Evolutionary conservation across 352 stramenopile species (phyloP), one percentile per base, ranked within the genome.

Genomic region (Halophytophthora batemanensis): DNA sequence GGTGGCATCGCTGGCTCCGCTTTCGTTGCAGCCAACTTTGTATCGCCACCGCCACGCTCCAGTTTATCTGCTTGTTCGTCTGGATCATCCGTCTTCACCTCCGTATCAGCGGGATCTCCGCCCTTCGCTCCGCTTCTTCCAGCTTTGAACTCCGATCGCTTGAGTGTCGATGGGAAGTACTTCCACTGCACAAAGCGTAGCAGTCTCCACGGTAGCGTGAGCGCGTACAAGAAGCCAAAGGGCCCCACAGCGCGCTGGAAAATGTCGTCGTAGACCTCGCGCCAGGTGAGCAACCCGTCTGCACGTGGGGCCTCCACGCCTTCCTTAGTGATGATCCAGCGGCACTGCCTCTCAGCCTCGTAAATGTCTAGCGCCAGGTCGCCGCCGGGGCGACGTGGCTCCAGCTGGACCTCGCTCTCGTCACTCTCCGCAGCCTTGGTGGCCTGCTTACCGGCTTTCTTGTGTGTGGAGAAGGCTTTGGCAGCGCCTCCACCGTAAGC

Each of bases 291-390:
- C 38, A 90, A 42, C 2, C 74, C 76, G 43, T 87, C 76, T 0
- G 42, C 40, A 22, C 83, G 58, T 39, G 50, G 19, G n/a, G 70
- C 55, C 50, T 84, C 58, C 2, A 66, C 23, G 18, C 64, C 64
- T 38, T 83, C 59, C 3, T 69, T 74, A 3, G 62, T 66, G 1
- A 47, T 65, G 6, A 65, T 45, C 13, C 66, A 61, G 18, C 56
- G 67, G 18, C 72, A 87, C 56, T 77, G 80, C 4, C 61, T 59
- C 38, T 92, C 71, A 0, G 87, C 66, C 12, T 77, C 74, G 31
- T 94, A 66, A 19, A 95, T 78, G 53, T 84, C 68, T 45, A 90
- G 59, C 15, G 82, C 77, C 43, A 86, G 66, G 6, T 92, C 74
- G 10, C 69, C 73, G 23, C 70, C 72, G 15, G 64, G 81, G 22